phyloP scores from a whole-genome alignment of 768 basidiomycete genomes.

The Tylopilus plumbeoviolaceoides region DNA sequence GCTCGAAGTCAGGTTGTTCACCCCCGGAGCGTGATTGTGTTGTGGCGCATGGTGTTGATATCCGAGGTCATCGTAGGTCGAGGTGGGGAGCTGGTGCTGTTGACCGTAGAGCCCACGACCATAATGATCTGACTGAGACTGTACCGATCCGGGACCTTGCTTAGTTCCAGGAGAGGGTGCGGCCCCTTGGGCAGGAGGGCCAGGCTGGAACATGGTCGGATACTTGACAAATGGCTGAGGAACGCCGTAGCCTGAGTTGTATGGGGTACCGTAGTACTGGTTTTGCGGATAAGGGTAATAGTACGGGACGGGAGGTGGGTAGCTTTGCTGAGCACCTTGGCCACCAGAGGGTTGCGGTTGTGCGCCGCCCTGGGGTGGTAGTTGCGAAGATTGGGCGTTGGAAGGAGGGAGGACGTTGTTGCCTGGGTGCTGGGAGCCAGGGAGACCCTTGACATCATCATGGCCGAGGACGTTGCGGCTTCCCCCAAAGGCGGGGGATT shows the following conservation, averaged over 20 bases:
- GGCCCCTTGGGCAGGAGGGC: slow-evolving; percentile 63
- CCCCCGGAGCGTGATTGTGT: slow-evolving; percentile 50
- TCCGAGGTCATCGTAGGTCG: slow-evolving; percentile 47
- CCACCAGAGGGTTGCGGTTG: slow-evolving; percentile 57
- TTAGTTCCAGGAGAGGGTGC: slow-evolving; percentile 64
- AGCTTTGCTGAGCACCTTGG: slow-evolving; percentile 63
- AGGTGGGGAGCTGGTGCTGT: slow-evolving; percentile 44
- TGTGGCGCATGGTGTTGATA: slow-evolving; percentile 54
- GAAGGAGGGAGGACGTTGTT: slow-evolving; percentile 49
- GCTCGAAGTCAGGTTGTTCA: slow-evolving; percentile 36
- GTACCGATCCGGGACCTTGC: slow-evolving; percentile 54
- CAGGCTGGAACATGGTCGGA: slow-evolving; percentile 70
- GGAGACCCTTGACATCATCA: slow-evolving; percentile 72
- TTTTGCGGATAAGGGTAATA: slow-evolving; percentile 71
- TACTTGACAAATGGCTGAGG: slow-evolving; percentile 77
- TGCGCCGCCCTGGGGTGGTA: slow-evolving; percentile 42
- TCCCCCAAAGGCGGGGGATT: slow-evolving; percentile 59
- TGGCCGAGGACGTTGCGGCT: slow-evolving; percentile 60
- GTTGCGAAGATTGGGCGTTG: slow-evolving; percentile 49
- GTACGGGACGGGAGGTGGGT: slow-evolving; percentile 59
- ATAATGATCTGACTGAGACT: slow-evolving; percentile 55
- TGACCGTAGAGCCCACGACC: slow-evolving; percentile 64
- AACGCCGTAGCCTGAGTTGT: slow-evolving; percentile 50
- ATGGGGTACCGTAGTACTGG: slow-evolving; percentile 73
- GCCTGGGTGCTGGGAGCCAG: slow-evolving; percentile 54